phyloP scores from a whole-genome alignment of 129 eudicot species.

The Daucus carota region DNA sequence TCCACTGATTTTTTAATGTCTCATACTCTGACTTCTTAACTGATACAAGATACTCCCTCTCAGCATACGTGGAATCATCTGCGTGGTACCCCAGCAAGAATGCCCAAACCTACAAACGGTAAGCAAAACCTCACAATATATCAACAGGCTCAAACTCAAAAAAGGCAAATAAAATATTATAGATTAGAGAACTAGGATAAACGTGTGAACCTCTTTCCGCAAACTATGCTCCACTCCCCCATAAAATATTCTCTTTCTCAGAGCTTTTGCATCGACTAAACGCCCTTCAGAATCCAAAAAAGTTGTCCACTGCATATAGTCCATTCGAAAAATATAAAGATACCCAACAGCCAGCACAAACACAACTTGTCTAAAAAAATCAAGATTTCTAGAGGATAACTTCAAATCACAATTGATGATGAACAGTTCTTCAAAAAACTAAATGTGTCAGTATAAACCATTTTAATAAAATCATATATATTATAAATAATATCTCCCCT shows the following conservation, averaged over 20 bases:
- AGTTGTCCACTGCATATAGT: slow-evolving; percentile 65
- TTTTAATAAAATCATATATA: too few species aligned
- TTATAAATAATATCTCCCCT: too few species aligned
- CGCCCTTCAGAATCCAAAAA: slow-evolving; percentile 88
- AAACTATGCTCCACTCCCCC: slow-evolving; percentile 77
- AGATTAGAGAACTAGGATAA: neutral
- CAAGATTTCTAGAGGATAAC: neutral
- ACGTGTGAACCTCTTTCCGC: slow-evolving; percentile 69
- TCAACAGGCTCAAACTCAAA: slow-evolving; percentile 9
- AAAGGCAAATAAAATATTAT: neutral
- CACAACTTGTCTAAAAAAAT: neutral
- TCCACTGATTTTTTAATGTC: slow-evolving; percentile 87
- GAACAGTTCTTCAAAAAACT: too few species aligned
- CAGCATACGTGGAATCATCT: slow-evolving; percentile 77
- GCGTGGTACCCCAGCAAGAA: slow-evolving; percentile 72
- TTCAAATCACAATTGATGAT: neutral
- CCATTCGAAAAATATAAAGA: neutral
- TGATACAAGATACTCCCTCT: slow-evolving; percentile 61
- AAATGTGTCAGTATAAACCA: too few species aligned
- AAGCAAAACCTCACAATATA: slow-evolving; percentile 7
- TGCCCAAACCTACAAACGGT: slow-evolving; percentile 59
- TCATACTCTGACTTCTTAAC: slow-evolving; percentile 72
- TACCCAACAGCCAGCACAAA: neutral
- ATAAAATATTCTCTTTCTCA: slow-evolving; percentile 82
- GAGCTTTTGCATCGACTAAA: slow-evolving; percentile 49